Evolutionary conservation across 495 filamentous ascomycete genomes (phyloP).

Genomic region (Tuber brumale): DNA sequence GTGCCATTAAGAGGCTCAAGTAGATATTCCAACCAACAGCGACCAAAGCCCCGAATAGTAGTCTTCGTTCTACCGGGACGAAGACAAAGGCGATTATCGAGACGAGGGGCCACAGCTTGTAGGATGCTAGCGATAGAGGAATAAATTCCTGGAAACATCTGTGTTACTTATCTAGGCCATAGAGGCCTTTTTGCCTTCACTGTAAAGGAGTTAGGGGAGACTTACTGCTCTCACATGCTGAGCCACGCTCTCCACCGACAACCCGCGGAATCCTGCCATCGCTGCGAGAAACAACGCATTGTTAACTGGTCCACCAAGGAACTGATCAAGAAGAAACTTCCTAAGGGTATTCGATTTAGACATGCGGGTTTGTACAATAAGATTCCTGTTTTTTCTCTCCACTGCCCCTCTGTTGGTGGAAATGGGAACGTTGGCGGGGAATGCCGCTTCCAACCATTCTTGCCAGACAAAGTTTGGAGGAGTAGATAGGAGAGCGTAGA

Average conservation of each 20-base stretch:
- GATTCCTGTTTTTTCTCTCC: conserved; percentile 20
- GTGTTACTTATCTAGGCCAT: conserved; percentile 23
- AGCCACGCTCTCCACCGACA: conserved; percentile 16
- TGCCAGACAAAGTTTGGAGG: conserved; percentile 90
- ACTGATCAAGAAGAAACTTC: conserved; percentile 82
- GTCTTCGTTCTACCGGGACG: conserved; percentile 66
- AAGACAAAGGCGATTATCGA: conserved; percentile 71
- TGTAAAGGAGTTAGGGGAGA: conserved; percentile 28
- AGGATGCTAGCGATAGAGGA: conserved; percentile 63
- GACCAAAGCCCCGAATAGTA: conserved; percentile 69
- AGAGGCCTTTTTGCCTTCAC: conserved; percentile 7
- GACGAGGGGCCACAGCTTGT: conserved; percentile 80
- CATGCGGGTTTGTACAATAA: conserved; percentile 49
- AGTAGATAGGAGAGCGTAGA: conserved; percentile 66
- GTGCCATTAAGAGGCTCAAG: conserved; percentile 58
- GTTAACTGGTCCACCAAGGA: conserved; percentile 66
- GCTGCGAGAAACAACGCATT: conserved; percentile 60
- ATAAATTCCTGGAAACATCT: conserved; percentile 55
- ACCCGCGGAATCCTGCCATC: conserved; percentile 34
- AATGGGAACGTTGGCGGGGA: conserved; percentile 42
- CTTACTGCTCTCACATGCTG: conserved; percentile 30
- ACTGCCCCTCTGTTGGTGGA: conserved; percentile 34
- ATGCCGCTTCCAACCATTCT: conserved; percentile 39
- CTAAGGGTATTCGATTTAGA: conserved; percentile 64
- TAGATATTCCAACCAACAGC: conserved; percentile 84